Evolutionary conservation across 2,329 filamentous ascomycete genomes (phyloP).

Genomic region (Exophiala sideris): DNA sequence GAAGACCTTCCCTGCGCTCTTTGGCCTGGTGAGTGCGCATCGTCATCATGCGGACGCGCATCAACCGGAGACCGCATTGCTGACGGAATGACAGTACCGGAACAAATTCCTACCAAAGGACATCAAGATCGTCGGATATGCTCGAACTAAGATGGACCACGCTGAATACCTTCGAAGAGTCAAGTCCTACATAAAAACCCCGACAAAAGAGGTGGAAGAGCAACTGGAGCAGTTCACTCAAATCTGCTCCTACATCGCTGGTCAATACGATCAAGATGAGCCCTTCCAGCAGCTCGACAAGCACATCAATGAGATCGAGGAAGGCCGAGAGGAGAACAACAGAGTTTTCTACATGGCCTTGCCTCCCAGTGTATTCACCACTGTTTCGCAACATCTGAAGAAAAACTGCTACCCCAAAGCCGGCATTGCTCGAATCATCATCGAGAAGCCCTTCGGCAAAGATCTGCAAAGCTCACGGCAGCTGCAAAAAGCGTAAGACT

Average conservation of each 20-base stretch:
- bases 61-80: constrained; percentile 25
- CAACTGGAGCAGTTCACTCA: constrained; percentile 86
- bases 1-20: constrained; percentile 99
- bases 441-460: constrained; percentile 99
- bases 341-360: constrained; percentile 99
- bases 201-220: constrained; percentile 94
- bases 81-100: constrained; percentile 65
- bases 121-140: constrained; percentile 97
- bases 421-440: constrained; percentile 90
- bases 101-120: constrained; percentile 98
- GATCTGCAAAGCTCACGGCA: constrained; percentile 91
- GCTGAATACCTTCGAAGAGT: constrained; percentile 91
- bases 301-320: constrained; percentile 82
- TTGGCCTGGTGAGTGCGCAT: constrained; percentile 76
- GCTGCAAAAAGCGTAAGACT: constrained; percentile 70
- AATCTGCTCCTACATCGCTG: constrained; percentile 90
- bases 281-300: constrained; percentile 82
- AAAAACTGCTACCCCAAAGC: constrained; percentile 90
- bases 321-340: constrained; percentile 76
- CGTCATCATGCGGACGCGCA: neutral
- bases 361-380: constrained; percentile 95
- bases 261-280: constrained; percentile 96
- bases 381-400: constrained; percentile 96
- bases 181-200: constrained; percentile 97
- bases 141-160: constrained; percentile 98